Conservation (phyloP, 1,139 yeast genomes). For the Diutina siamensis region DNA sequence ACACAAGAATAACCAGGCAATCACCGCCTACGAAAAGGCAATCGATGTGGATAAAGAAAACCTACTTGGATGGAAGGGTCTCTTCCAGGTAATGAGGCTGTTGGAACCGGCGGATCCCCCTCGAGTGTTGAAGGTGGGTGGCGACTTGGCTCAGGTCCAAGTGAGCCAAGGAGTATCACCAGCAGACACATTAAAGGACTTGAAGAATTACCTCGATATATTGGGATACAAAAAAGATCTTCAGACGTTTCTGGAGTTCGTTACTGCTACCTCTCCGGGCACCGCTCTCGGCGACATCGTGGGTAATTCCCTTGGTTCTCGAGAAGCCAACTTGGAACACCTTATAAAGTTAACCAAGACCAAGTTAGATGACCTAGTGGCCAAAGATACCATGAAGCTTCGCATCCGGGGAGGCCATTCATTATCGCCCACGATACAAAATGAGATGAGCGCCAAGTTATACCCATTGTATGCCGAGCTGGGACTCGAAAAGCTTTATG, state of each 20-base stretch:
- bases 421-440: constrained; percentile 12
- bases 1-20: constrained; percentile 31
- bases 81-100: constrained; percentile 24
- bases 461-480: constrained; percentile 42
- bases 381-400: constrained; percentile 16
- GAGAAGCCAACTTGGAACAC: constrained; percentile 35
- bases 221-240: constrained; percentile 20
- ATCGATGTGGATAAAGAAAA: constrained; percentile 42
- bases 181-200: constrained; percentile 36
- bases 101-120: constrained; percentile 23
- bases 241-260: constrained; percentile 32
- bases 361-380: constrained; percentile 28
- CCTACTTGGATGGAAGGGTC: constrained; percentile 74
- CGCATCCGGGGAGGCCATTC: constrained; percentile 28
- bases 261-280: constrained; percentile 52
- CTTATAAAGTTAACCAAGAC: constrained; percentile 36
- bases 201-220: constrained; percentile 31
- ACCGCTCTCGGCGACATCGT: constrained; percentile 44
- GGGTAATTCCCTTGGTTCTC: constrained; percentile 38
- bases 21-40: constrained; percentile 43
- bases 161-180: constrained; percentile 24
- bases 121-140: constrained; percentile 36
- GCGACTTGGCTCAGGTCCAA: constrained; percentile 15
- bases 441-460: constrained; percentile 20
- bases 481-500: constrained; percentile 41